Evolutionary conservation across 495 filamentous ascomycete species (phyloP).

Genomic region (Penicillium subrubescens): DNA sequence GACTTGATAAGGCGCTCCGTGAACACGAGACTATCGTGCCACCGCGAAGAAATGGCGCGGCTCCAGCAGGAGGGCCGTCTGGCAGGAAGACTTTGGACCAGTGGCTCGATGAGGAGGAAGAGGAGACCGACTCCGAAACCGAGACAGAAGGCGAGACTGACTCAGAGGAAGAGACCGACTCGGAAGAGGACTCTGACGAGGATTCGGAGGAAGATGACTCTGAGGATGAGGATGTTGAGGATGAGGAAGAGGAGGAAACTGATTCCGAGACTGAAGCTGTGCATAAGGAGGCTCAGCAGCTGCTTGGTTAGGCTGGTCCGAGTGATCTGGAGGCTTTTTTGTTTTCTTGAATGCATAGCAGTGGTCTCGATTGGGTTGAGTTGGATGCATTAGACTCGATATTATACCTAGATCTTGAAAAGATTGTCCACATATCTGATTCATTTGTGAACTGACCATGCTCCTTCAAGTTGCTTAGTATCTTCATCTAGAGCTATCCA

Average conservation of each 20-base stretch:
- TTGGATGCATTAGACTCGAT: constrained; percentile 3
- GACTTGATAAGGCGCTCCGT: constrained; percentile 59
- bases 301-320: constrained; percentile 14
- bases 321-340: neutral
- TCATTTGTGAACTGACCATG: neutral
- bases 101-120: constrained; percentile 68
- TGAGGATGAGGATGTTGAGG: constrained; percentile 25
- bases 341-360: constrained; percentile 2
- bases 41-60: constrained; percentile 20
- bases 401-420: neutral
- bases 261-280: constrained; percentile 38
- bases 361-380: neutral
- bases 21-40: constrained; percentile 37
- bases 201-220: neutral
- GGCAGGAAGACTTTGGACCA: constrained; percentile 80
- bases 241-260: constrained; percentile 49
- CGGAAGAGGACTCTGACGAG: constrained; percentile 49
- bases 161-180: constrained; percentile 43
- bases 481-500: neutral
- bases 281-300: constrained; percentile 27
- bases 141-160: constrained; percentile 49
- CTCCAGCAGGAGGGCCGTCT: constrained; percentile 15
- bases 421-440: neutral
- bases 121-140: constrained; percentile 48
- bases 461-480: neutral